A percentile compares a stretch with the other conserved stretches of the same genome.
Evolutionary conservation across 768 basidiomycete genomes (phyloP).

Genomic region (Mycena alexandri): DNA sequence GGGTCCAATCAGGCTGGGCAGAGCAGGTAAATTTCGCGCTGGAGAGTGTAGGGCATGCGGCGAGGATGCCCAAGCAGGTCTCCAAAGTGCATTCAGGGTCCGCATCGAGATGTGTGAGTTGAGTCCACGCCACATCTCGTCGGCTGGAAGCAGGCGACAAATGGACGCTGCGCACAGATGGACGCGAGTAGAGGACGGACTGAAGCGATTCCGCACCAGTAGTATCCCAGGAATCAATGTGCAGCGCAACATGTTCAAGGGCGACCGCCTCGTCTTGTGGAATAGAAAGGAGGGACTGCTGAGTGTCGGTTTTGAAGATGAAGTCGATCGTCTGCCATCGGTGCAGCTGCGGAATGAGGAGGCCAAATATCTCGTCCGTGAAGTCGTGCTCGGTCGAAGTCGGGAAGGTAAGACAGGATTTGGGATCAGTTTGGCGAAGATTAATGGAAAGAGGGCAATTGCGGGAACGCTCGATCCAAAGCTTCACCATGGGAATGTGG

Average conservation of each 20-base stretch:
- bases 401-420: slow-evolving; percentile 32
- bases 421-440: slow-evolving; percentile 36
- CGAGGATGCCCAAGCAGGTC: slow-evolving; percentile 30
- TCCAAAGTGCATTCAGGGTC: slow-evolving; percentile 30
- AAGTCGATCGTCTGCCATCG: slow-evolving; percentile 33
- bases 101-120: slow-evolving; percentile 26
- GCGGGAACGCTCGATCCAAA: slow-evolving; percentile 37
- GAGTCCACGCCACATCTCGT: slow-evolving; percentile 17
- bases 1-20: slow-evolving; percentile 31
- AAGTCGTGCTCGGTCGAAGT: slow-evolving; percentile 33
- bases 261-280: slow-evolving; percentile 6
- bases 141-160: slow-evolving; percentile 5
- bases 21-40: slow-evolving; percentile 27
- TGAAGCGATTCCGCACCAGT: slow-evolving; percentile 30
- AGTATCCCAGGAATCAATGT: slow-evolving; percentile 32
- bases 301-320: slow-evolving; percentile 17
- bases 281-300: slow-evolving; percentile 24
- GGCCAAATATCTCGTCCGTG: slow-evolving; percentile 30
- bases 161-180: slow-evolving; percentile 29
- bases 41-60: slow-evolving; percentile 19
- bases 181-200: slow-evolving; percentile 21
- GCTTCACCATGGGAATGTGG: slow-evolving; percentile 31
- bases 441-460: slow-evolving; percentile 30
- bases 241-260: slow-evolving; percentile 30
- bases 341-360: slow-evolving; percentile 29